These are phyloP conservation scores for Eucalyptus albens DNA, from an alignment of 345 rosid genomes.

Conservation along the genomic window DNA sequence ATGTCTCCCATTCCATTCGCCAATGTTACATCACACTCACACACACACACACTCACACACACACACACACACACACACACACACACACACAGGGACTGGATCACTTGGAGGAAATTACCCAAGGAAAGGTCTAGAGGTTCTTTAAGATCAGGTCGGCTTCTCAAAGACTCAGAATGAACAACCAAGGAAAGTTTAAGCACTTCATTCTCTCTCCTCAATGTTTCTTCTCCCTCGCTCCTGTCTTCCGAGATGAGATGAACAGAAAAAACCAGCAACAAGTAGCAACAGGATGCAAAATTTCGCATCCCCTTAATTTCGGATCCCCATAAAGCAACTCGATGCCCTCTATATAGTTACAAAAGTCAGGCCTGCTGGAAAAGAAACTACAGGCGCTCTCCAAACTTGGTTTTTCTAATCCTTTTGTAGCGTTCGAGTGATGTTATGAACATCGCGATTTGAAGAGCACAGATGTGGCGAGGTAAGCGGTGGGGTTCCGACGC, in stretches of 20 bases:
- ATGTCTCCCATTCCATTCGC: too few species aligned
- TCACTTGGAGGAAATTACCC: neutral
- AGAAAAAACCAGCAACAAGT: neutral
- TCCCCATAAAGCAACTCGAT: neutral
- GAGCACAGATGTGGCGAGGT: too few species aligned
- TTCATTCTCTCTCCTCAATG: neutral
- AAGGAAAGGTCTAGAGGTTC: neutral
- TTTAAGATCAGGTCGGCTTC: neutral
- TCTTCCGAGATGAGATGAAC: neutral
- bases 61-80: too few species aligned
- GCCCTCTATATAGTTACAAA: neutral
- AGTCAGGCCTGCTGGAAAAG: neutral
- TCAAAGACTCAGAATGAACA: neutral
- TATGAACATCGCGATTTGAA: too few species aligned
- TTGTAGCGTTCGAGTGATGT: neutral
- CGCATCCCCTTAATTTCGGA: neutral
- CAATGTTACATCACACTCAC: too few species aligned
- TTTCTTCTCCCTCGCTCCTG: neutral
- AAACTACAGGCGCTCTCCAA: neutral
- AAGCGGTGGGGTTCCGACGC: too few species aligned
- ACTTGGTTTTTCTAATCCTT: neutral
- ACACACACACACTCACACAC: too few species aligned
- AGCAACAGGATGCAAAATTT: neutral
- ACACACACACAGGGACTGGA: neutral
- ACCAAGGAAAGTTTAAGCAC: neutral